phyloP scores from a whole-genome alignment of 768 basidiomycete genomes.

The Amanita polypyramis region DNA sequence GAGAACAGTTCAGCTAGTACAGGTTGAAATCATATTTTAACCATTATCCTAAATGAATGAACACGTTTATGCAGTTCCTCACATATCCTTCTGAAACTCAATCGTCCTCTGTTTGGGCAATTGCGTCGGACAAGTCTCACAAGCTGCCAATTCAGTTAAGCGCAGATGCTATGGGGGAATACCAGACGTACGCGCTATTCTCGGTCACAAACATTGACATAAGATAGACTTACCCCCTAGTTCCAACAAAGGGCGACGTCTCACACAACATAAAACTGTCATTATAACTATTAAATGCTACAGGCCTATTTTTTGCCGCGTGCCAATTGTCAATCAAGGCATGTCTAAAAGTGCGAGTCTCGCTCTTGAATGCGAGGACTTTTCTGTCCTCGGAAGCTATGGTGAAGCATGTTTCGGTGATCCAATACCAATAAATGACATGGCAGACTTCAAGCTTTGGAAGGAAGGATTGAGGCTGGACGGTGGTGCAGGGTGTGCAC shows the following conservation, averaged over 20 bases:
- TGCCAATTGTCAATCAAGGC: conserved; percentile 33
- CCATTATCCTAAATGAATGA: conserved; percentile 1
- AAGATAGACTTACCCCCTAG: not conserved
- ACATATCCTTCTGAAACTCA: conserved; percentile 30
- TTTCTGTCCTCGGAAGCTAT: conserved; percentile 32
- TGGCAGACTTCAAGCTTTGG: conserved; percentile 39
- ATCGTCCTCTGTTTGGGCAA: conserved; percentile 48
- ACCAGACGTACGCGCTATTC: conserved; percentile 19
- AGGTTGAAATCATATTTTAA: conserved; percentile 26
- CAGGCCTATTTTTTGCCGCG: conserved; percentile 38
- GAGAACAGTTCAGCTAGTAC: conserved; percentile 48
- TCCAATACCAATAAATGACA: conserved; percentile 35
- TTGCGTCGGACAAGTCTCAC: conserved; percentile 46
- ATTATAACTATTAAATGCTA: conserved; percentile 39
- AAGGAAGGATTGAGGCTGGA: conserved; percentile 32
- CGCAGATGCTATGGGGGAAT: conserved; percentile 36
- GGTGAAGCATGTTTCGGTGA: conserved; percentile 39
- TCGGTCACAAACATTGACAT: not conserved
- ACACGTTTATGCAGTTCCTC: conserved; percentile 34
- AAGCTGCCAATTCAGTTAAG: conserved; percentile 45
- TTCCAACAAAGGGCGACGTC: conserved; percentile 18
- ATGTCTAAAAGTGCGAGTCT: conserved; percentile 33
- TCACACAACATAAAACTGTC: conserved; percentile 37
- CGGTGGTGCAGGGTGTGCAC: conserved; percentile 15
- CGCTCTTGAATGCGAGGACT: conserved; percentile 39